Conservation (phyloP, 176 grass and related monocot genomes). For the Phyllostachys edulis region DNA sequence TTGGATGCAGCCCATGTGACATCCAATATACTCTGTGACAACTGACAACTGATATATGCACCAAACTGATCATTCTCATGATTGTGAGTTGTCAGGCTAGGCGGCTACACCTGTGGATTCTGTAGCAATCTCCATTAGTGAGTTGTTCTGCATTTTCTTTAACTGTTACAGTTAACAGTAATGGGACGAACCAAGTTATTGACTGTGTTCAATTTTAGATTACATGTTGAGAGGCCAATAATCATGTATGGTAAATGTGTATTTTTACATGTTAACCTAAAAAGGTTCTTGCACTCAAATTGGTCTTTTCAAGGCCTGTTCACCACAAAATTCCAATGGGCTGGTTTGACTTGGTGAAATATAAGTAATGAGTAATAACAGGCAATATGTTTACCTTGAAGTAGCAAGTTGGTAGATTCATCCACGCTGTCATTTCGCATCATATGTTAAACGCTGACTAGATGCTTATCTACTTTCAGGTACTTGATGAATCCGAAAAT, state of each 20-base stretch:
- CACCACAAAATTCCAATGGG: neutral
- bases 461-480: constrained; percentile 27
- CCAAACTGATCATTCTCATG: neutral
- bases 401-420: neutral
- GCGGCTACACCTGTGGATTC: neutral
- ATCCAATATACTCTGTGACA: neutral
- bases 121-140: neutral
- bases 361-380: neutral
- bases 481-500: constrained; percentile 67
- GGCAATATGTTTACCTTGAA: neutral
- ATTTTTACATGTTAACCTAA: neutral
- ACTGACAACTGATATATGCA: neutral
- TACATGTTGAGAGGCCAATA: neutral
- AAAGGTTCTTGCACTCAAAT: neutral
- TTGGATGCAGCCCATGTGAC: constrained; percentile 17
- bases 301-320: neutral
- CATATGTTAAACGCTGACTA: neutral
- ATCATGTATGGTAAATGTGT: neutral
- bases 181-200: neutral
- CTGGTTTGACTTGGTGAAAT: neutral
- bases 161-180: neutral
- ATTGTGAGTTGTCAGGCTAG: neutral
- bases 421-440: neutral
- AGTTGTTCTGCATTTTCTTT: neutral
- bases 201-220: neutral